Conservation (phyloP, 2,329 filamentous ascomycete genomes). For the Emmonsia crescens region DNA sequence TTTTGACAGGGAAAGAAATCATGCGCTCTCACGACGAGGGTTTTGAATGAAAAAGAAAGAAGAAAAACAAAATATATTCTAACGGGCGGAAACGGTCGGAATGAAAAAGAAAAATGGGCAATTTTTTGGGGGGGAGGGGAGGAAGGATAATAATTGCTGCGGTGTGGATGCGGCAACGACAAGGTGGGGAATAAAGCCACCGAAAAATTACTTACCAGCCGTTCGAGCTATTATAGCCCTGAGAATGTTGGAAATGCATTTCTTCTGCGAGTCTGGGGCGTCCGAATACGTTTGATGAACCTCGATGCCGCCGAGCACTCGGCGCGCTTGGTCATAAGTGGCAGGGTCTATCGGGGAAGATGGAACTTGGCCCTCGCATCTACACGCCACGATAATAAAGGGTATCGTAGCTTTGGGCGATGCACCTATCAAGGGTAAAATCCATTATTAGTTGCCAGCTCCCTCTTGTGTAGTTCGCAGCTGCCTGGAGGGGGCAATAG, state of each 20-base stretch:
- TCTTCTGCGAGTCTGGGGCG: conserved; percentile 60
- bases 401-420: conserved; percentile 63
- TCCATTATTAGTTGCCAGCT: background rate
- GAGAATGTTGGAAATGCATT: conserved; percentile 65
- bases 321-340: conserved; percentile 54
- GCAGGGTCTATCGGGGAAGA: conserved; percentile 61
- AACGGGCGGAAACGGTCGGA: background rate
- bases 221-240: conserved; percentile 57
- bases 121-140: background rate
- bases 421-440: conserved; percentile 45
- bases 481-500: background rate
- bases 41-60: conserved; percentile 3
- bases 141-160: background rate
- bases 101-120: background rate
- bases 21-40: background rate
- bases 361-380: conserved; percentile 69
- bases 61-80: background rate
- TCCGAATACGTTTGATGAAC: conserved; percentile 63
- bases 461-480: conserved; percentile 12
- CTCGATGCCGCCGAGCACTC: conserved; percentile 53
- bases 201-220: conserved; percentile 47
- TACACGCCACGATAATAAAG: conserved; percentile 73
- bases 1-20: background rate
- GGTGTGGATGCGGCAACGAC: background rate
- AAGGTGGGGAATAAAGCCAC: conserved; percentile 7